phyloP scores from a whole-genome alignment of 1,284 basidiomycete genomes.

The Volvariella surrecta region DNA sequence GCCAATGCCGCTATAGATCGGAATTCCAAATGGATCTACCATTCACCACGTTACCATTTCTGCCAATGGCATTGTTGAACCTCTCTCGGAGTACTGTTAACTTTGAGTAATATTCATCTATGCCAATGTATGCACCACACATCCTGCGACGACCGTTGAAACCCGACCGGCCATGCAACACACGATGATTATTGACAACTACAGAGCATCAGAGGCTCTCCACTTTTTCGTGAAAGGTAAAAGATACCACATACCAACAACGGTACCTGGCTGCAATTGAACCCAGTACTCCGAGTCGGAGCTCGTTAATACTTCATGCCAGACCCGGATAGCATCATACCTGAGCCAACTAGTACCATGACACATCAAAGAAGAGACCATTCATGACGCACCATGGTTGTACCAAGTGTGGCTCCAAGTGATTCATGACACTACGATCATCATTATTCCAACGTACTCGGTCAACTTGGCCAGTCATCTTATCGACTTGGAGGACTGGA shows the following conservation, averaged over 20 bases:
- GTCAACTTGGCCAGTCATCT: constrained; percentile 49
- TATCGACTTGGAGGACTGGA: constrained; percentile 67
- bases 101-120: constrained; percentile 84
- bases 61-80: constrained; percentile 15
- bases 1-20: constrained; percentile 22
- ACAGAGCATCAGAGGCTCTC: constrained; percentile 5
- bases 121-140: constrained; percentile 92
- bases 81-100: constrained; percentile 59
- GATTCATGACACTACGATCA: constrained; percentile 76
- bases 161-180: constrained; percentile 86
- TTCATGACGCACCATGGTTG: constrained; percentile 53
- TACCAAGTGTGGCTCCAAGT: constrained; percentile 49
- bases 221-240: constrained; percentile 1
- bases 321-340: constrained; percentile 78
- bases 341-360: constrained; percentile 25
- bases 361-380: constrained; percentile 1
- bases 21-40: constrained; percentile 33
- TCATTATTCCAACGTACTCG: constrained; percentile 95
- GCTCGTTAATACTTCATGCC: constrained; percentile 73
- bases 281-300: constrained; percentile 89
- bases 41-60: constrained; percentile 15
- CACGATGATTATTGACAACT: constrained; percentile 93
- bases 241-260: constrained; percentile 53
- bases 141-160: constrained; percentile 86
- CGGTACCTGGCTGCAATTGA: constrained; percentile 79